phyloP scores from a whole-genome alignment of 192 early-diverging fungal genomes.

The Coemansia sp. region DNA sequence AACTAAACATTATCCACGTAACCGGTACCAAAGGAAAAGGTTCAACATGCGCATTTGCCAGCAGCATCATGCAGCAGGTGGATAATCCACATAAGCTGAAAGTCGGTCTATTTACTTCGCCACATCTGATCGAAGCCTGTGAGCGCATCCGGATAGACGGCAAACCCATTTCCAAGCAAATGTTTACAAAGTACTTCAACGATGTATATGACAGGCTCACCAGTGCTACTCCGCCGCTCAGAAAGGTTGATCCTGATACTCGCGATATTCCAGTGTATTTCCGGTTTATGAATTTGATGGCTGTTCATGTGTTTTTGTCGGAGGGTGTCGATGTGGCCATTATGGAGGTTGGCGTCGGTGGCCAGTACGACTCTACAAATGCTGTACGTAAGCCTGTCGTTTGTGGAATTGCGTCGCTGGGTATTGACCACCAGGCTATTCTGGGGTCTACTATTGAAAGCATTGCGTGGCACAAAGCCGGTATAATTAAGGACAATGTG shows the following conservation, averaged over 20 bases:
- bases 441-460: conserved; percentile 71
- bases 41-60: conserved; percentile 78
- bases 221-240: conserved; percentile 17
- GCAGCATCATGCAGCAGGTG: conserved; percentile 69
- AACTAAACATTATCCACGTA: conserved; percentile 75
- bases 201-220: conserved; percentile 78
- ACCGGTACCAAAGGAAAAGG: conserved; percentile 89
- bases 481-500: conserved; percentile 73
- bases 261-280: conserved; percentile 76
- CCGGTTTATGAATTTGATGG: conserved; percentile 85
- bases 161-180: conserved; percentile 65
- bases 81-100: conserved; percentile 19
- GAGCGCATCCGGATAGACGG: conserved; percentile 96
- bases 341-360: conserved; percentile 82
- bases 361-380: conserved; percentile 85
- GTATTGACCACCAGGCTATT: conserved; percentile 71
- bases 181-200: conserved; percentile 86
- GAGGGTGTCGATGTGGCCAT: conserved; percentile 82
- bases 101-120: conserved; percentile 88
- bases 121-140: conserved; percentile 87
- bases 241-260: conserved; percentile 19
- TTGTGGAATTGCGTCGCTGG: conserved; percentile 77
- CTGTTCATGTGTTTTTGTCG: conserved; percentile 81
- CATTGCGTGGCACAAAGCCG: conserved; percentile 85
- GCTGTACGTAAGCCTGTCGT: conserved; percentile 70